A percentile compares a stretch with the other conserved stretches of the same genome.
These are phyloP conservation scores for Zygosaccharomyces pseudobailii DNA, from an alignment of 1,139 yeast species.

Conservation along the genomic window DNA sequence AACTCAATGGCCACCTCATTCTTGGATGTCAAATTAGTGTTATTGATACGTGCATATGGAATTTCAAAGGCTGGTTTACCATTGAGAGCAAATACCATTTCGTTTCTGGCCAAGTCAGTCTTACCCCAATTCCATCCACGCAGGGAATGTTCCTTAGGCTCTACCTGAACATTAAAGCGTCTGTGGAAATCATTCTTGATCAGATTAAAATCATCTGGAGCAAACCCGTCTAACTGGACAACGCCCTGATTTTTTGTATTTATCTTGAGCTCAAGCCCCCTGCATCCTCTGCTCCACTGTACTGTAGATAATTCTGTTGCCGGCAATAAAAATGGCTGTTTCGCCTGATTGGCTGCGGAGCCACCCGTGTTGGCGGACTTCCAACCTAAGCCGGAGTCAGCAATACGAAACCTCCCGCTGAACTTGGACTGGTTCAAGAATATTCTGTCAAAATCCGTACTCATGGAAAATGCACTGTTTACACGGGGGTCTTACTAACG, in stretches of 20 bases:
- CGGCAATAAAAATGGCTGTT: conserved; percentile 78
- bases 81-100: conserved; percentile 77
- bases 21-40: conserved; percentile 88
- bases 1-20: conserved; percentile 91
- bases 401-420: conserved; percentile 88
- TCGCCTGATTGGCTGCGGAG: conserved; percentile 41
- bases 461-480: conserved; percentile 20
- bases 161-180: conserved; percentile 67
- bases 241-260: conserved; percentile 88
- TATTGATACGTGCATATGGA: conserved; percentile 74
- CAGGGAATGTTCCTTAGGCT: conserved; percentile 81
- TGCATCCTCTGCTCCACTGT: conserved; percentile 89
- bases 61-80: conserved; percentile 89
- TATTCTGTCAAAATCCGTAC: conserved; percentile 70
- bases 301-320: conserved; percentile 76
- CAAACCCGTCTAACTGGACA: conserved; percentile 87
- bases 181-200: conserved; percentile 81
- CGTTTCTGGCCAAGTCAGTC: conserved; percentile 87
- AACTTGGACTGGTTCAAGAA: conserved; percentile 80
- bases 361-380: conserved; percentile 63
- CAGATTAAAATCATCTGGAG: conserved; percentile 69
- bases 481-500: too few relatives aligned
- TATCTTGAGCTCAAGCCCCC: conserved; percentile 84
- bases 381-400: conserved; percentile 97
- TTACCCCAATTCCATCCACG: conserved; percentile 99